Evolutionary conservation across 139 green algal genomes (phyloP), one percentile per base, ranked within the genome.

Genomic region (Eudorina sp.): DNA sequence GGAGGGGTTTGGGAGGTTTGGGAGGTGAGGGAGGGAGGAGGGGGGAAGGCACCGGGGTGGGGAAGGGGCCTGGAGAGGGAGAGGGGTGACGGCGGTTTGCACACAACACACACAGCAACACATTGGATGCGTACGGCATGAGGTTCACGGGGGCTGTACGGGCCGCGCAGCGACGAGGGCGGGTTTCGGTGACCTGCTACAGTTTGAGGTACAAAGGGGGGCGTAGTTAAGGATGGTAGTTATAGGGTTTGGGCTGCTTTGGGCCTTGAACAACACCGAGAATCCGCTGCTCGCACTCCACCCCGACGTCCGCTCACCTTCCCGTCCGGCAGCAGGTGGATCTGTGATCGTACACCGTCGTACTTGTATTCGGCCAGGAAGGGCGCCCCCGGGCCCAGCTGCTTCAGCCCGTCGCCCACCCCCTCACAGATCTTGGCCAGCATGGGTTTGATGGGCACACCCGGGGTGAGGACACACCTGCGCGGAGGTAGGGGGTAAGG

Each of bases 381-480:
- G 62, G 79, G 48, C 9, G 46, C 48, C 34, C 46, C 82, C 4
- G 82, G 40, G 13, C 85, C 80, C 43, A 76, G 60, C 66, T 77
- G 75, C 64, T 31, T 53, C 64, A 90, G 69, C 23, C 74, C 77
- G 38, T 84, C 89, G 23, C 8, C 84, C 82, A 96, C 89, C 38
- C 96, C 96, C 40, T 89, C 86, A 34, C 89, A 92, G 45, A 96
- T 94, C 45, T 93, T 94, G n/a, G 97, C 96, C 40, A 99, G 94
- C 97, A 99, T 99, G 13, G 97, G 97, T 91, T 98, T 98, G 34
- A 98, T 83, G 23, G 97, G 97, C 80, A 98, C 91, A 4, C 96
- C 96, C 36, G 93, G 93, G 6, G 88, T 93, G n/a, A 97, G 68
- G 23, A 69, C 78, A 48, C 90, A 94, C 40, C 85, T 90, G 85